Evolutionary conservation across 345 rosid genomes (phyloP).

Genomic region (Cardamine chenopodiifolia): DNA sequence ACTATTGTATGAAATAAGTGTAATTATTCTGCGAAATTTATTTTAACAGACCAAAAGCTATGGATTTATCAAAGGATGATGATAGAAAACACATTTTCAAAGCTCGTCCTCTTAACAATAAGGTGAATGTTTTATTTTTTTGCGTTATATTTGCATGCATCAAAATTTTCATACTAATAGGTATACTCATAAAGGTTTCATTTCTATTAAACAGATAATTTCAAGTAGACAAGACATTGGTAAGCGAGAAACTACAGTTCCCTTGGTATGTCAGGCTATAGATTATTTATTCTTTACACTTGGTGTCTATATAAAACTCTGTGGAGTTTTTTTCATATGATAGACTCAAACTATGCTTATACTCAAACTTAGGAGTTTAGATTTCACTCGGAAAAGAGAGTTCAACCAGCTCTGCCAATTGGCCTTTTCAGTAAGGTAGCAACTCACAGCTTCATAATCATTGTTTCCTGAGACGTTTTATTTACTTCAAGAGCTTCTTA

Average conservation of each 20-base stretch:
- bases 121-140: conserved; percentile 50
- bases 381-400: conserved; percentile 60
- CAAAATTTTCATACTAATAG: background rate
- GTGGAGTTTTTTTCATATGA: background rate
- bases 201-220: conserved; percentile 52
- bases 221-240: conserved; percentile 71
- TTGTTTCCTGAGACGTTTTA: background rate
- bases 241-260: conserved; percentile 71
- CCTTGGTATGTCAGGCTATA: conserved; percentile 54
- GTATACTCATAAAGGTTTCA: conserved; percentile 10
- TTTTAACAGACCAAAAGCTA: conserved; percentile 50
- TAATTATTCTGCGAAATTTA: conserved; percentile 16
- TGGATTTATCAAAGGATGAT: conserved; percentile 51
- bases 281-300: conserved; percentile 14
- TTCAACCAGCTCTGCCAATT: conserved; percentile 59
- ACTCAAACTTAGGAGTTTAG: conserved; percentile 61
- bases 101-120: conserved; percentile 71
- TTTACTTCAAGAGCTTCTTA: background rate
- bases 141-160: background rate
- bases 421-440: conserved; percentile 88
- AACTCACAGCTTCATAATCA: background rate
- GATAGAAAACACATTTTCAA: conserved; percentile 50
- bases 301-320: background rate
- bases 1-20: conserved; percentile 17
- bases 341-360: conserved; percentile 12